These are phyloP conservation scores for Fusarium sp. DNA, from an alignment of 2,329 filamentous ascomycete species.

Conservation along the genomic window DNA sequence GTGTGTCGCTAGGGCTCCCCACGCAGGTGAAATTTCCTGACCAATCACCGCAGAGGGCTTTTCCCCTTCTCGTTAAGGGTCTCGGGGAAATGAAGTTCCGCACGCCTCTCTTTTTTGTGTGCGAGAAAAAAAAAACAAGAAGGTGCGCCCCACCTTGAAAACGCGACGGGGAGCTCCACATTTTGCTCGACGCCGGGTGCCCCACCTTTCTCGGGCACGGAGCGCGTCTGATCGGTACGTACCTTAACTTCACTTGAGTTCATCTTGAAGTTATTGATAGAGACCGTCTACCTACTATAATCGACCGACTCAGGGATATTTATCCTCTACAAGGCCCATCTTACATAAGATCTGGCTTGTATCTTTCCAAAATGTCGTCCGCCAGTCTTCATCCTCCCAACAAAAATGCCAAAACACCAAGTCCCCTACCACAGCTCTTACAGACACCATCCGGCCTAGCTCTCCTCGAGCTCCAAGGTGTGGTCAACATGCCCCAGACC, in stretches of 20 bases:
- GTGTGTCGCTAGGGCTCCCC: constrained; percentile 58
- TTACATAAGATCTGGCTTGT: neutral
- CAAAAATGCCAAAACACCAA: constrained; percentile 45
- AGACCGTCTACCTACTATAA: neutral
- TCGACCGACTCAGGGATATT: neutral
- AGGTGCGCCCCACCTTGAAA: constrained; percentile 2
- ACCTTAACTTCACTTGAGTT: neutral
- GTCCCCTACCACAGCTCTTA: constrained; percentile 81
- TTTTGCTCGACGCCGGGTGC: constrained; percentile 4
- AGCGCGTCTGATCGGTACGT: constrained; percentile 11
- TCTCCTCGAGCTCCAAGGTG: constrained; percentile 92
- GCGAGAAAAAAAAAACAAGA: neutral
- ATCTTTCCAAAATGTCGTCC: constrained; percentile 48
- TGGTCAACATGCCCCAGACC: constrained; percentile 77
- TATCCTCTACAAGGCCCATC: neutral
- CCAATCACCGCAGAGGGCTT: constrained; percentile 49
- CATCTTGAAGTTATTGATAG: neutral
- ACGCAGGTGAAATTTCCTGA: constrained; percentile 25
- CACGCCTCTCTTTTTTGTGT: neutral
- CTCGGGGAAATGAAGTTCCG: constrained; percentile 43
- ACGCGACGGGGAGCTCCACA: constrained; percentile 3
- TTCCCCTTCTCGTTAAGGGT: neutral
- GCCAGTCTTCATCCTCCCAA: constrained; percentile 56
- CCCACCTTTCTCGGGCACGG: constrained; percentile 2
- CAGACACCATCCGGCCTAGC: constrained; percentile 92